Evolutionary conservation across 73 alveolate genomes (phyloP).

Genomic region (Blepharisma stoltei): DNA sequence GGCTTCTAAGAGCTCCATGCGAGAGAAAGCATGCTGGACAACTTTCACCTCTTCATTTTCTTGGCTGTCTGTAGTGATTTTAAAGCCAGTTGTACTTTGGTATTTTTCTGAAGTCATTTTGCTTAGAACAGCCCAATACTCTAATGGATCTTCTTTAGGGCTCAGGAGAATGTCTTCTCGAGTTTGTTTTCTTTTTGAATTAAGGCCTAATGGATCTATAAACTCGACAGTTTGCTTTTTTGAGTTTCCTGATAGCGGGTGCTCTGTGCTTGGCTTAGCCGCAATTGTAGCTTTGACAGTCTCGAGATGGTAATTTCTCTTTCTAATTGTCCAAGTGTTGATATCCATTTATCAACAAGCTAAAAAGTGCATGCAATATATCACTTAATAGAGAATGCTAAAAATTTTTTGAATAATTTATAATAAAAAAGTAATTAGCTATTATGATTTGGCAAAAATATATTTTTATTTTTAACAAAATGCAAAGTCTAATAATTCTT

Average conservation of each 20-base stretch:
- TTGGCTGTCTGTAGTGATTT: not conserved
- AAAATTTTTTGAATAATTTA: too few relatives aligned
- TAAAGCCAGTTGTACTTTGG: slow-evolving; percentile 6
- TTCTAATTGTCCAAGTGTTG: slow-evolving; percentile 11
- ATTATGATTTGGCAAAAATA: too few relatives aligned
- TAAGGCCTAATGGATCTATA: not conserved
- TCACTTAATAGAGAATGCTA: too few relatives aligned
- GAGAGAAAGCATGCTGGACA: slow-evolving; percentile 14
- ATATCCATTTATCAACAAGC: slow-evolving; percentile 17
- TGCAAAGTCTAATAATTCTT: too few relatives aligned
- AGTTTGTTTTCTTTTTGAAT: not conserved
- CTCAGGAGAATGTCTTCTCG: slow-evolving; percentile 3
- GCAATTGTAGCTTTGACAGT: not conserved
- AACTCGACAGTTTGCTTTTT: not conserved
- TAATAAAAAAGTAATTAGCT: too few relatives aligned
- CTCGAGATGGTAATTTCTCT: slow-evolving; percentile 28
- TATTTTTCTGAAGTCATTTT: not conserved
- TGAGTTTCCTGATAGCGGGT: not conserved
- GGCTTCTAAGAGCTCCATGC: not conserved
- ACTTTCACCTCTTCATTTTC: not conserved
- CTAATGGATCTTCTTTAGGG: slow-evolving; percentile 22
- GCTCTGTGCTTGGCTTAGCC: not conserved
- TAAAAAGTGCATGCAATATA: not conserved
- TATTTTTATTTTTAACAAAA: too few relatives aligned
- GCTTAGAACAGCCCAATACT: slow-evolving; percentile 18